A percentile compares a stretch with the other conserved stretches of the same genome.
Evolutionary conservation across 75 land plant genomes (phyloP).

Genomic region (Sequoia sempervirens): DNA sequence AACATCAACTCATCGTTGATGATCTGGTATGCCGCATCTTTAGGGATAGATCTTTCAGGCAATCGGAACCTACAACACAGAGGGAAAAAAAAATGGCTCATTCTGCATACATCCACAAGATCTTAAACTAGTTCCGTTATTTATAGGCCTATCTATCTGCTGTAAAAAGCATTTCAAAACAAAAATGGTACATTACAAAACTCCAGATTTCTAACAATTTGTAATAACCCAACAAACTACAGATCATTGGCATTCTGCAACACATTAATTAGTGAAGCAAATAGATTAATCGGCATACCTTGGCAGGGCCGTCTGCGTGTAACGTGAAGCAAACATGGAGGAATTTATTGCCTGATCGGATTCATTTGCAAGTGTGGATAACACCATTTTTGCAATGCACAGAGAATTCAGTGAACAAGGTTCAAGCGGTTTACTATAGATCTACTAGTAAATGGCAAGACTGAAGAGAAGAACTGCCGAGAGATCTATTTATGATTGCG

Average conservation of each 20-base stretch:
- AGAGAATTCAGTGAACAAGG: no score
- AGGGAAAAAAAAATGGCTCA: no score
- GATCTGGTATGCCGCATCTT: slow-evolving; percentile 39
- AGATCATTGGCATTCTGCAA: no score
- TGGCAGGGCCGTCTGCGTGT: slow-evolving; percentile 35
- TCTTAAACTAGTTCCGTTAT: no score
- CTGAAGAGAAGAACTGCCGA: no score
- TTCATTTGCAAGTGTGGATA: not conserved
- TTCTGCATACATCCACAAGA: not conserved
- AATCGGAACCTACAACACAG: slow-evolving; percentile 13
- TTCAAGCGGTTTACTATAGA: no score
- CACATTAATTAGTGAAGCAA: not conserved
- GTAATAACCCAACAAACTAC: no score
- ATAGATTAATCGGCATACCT: slow-evolving; percentile 16
- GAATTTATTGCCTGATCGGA: slow-evolving; percentile 26
- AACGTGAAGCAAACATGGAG: slow-evolving; percentile 44
- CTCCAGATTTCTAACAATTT: not conserved
- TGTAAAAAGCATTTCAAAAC: not conserved
- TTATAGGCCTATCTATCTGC: no score
- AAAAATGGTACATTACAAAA: slow-evolving; percentile 10
- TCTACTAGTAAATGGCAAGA: no score
- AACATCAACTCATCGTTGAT: slow-evolving; percentile 35
- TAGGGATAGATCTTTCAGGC: slow-evolving; percentile 21
- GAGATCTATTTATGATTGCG: no score
- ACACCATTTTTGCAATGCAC: no score